These are phyloP conservation scores for Parastagonospora avenae DNA, from an alignment of 2,329 filamentous ascomycete species.

Conservation along the genomic window DNA sequence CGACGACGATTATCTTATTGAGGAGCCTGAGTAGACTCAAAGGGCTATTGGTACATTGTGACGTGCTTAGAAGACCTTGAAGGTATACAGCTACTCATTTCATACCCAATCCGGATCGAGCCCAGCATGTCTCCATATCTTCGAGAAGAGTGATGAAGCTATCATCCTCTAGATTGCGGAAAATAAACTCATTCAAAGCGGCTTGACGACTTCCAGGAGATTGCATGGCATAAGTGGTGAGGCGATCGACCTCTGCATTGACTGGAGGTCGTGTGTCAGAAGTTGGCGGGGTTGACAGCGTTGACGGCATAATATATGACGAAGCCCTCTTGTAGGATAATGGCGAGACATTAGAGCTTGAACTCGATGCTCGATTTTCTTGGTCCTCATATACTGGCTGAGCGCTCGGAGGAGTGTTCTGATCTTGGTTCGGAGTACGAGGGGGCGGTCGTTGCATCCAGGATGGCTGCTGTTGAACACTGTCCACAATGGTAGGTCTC, in stretches of 20 bases:
- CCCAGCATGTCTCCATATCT: constrained; percentile 58
- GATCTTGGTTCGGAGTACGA: constrained; percentile 10
- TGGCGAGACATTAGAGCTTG: constrained; percentile 16
- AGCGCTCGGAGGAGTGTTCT: background rate
- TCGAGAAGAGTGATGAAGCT: constrained; percentile 58
- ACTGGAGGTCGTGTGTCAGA: constrained; percentile 2
- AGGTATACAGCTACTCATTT: background rate
- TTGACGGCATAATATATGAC: constrained; percentile 16
- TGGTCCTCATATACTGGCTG: constrained; percentile 3
- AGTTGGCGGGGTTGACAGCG: constrained; percentile 12
- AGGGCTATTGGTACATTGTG: no score
- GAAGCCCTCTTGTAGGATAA: constrained; percentile 6
- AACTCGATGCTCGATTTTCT: constrained; percentile 10
- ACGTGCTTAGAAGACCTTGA: no score
- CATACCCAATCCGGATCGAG: constrained; percentile 26
- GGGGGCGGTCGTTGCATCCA: constrained; percentile 7
- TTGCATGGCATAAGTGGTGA: constrained; percentile 46
- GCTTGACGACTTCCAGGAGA: constrained; percentile 48
- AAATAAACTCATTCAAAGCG: constrained; percentile 57
- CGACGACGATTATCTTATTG: no score
- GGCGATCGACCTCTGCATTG: constrained; percentile 4
- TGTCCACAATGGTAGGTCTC: constrained; percentile 35
- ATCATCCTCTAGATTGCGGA: constrained; percentile 55
- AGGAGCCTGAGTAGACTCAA: no score
- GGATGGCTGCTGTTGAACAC: constrained; percentile 7